Percentiles rank a stretch among this genome's conserved stretches.
Conservation (phyloP, 2,329 filamentous ascomycete species). For the Pseudogymnoascus sp. region DNA sequence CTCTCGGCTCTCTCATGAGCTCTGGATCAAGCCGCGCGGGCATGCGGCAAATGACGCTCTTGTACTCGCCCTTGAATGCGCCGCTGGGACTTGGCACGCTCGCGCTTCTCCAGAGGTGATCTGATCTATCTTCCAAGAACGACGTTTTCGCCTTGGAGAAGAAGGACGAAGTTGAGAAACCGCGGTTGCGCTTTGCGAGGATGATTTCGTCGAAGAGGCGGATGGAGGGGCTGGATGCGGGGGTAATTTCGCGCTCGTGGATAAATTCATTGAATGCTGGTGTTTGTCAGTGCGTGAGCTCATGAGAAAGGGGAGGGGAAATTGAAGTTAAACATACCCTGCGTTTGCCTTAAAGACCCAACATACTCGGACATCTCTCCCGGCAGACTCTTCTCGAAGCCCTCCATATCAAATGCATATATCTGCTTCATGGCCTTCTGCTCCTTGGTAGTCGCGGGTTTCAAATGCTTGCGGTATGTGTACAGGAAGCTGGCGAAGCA, state of each 20-base stretch:
- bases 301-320: not conserved
- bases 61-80: constrained; percentile 57
- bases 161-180: constrained; percentile 54
- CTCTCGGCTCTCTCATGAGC: constrained; percentile 85
- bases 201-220: constrained; percentile 81
- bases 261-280: constrained; percentile 75
- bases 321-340: constrained; percentile 41
- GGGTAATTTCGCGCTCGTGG: constrained; percentile 65
- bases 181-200: constrained; percentile 63
- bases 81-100: constrained; percentile 53
- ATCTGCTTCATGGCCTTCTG: constrained; percentile 54
- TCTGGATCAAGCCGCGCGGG: constrained; percentile 78
- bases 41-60: constrained; percentile 52
- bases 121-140: constrained; percentile 64
- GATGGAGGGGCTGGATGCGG: constrained; percentile 55
- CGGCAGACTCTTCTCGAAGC: constrained; percentile 56
- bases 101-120: constrained; percentile 71
- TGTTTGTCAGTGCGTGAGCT: constrained; percentile 37
- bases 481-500: constrained; percentile 59
- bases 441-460: constrained; percentile 47
- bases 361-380: constrained; percentile 60
- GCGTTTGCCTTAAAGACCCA: constrained; percentile 57
- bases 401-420: constrained; percentile 58
- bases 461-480: constrained; percentile 57
- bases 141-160: constrained; percentile 35